These are phyloP conservation scores for Tetrahymena malaccensis DNA, from an alignment of 73 alveolate species.

Conservation along the genomic window DNA sequence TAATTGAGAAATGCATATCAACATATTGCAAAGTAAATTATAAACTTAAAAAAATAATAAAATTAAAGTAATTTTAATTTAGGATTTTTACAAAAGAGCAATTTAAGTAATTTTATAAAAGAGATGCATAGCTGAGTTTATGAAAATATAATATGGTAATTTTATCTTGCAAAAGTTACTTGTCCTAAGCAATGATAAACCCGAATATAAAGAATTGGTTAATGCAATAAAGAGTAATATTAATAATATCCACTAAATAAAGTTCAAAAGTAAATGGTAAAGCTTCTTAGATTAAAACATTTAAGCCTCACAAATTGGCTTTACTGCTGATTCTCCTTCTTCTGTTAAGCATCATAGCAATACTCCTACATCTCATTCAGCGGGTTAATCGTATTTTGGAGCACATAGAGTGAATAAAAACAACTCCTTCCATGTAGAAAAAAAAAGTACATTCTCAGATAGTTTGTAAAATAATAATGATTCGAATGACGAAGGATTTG, in stretches of 20 bases:
- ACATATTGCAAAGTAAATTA: conserved; percentile 10
- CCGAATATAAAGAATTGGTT: background rate
- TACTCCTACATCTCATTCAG: background rate
- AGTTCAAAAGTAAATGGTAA: background rate
- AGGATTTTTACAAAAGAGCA: background rate
- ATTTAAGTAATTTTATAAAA: conserved; percentile 3
- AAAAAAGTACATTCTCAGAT: background rate
- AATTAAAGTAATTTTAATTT: conserved; percentile 16
- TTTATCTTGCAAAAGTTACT: conserved; percentile 57
- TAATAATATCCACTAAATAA: background rate
- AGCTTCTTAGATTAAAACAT: background rate
- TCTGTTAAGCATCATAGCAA: background rate
- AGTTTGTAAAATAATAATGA: background rate
- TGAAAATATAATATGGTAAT: conserved; percentile 49
- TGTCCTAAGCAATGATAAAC: conserved; percentile 12
- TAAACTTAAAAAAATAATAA: background rate
- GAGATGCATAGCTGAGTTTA: conserved; percentile 12
- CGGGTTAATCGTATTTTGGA: background rate
- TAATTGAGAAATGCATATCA: conserved; percentile 59
- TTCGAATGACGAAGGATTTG: background rate
- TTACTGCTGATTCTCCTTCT: background rate
- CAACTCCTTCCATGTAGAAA: background rate
- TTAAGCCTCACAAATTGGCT: background rate
- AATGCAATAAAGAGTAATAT: background rate
- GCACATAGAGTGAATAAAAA: background rate